Evolutionary conservation across 257 asterid genomes (phyloP).

Genomic region (Handroanthus guayacan): DNA sequence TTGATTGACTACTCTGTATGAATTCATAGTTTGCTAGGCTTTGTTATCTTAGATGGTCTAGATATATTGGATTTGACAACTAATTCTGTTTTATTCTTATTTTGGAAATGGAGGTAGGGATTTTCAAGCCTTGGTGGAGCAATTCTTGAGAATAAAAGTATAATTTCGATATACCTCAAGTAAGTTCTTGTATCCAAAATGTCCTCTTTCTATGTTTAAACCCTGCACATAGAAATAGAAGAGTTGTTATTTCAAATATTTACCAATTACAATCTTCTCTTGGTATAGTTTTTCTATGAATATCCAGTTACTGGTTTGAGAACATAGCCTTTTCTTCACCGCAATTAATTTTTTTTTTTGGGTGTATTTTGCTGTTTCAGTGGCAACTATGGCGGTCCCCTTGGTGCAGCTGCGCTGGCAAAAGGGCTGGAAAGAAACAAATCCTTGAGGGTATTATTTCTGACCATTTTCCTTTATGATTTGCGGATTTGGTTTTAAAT

Average conservation of each 20-base stretch:
- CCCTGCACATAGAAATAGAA: constrained; percentile 12
- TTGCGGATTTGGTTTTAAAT: neutral
- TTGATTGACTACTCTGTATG: constrained; percentile 96
- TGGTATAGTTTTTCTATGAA: constrained; percentile 3
- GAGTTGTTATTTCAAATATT: neutral
- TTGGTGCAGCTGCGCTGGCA: constrained; percentile 93
- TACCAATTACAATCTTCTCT: neutral
- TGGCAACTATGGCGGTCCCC: constrained; percentile 97
- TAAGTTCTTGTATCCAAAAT: constrained; percentile 42
- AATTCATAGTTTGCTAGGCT: constrained; percentile 31
- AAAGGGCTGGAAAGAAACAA: constrained; percentile 94
- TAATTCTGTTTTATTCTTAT: constrained; percentile 48
- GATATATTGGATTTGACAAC: constrained; percentile 35
- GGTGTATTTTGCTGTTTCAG: constrained; percentile 46
- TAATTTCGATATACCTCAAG: constrained; percentile 83
- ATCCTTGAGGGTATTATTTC: constrained; percentile 73
- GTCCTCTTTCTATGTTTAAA: constrained; percentile 16
- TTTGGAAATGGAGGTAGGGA: constrained; percentile 97
- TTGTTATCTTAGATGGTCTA: constrained; percentile 23
- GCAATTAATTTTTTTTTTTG: constrained; percentile 5
- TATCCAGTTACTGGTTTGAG: constrained; percentile 25
- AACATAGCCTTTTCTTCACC: constrained; percentile 27
- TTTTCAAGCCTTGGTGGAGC: constrained; percentile 98
- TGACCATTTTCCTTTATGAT: neutral
- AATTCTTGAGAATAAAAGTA: constrained; percentile 77